Percentiles rank a stretch among this genome's conserved stretches.
phyloP scores from a whole-genome alignment of 768 basidiomycete genomes.

The Kwoniella dendrophila region DNA sequence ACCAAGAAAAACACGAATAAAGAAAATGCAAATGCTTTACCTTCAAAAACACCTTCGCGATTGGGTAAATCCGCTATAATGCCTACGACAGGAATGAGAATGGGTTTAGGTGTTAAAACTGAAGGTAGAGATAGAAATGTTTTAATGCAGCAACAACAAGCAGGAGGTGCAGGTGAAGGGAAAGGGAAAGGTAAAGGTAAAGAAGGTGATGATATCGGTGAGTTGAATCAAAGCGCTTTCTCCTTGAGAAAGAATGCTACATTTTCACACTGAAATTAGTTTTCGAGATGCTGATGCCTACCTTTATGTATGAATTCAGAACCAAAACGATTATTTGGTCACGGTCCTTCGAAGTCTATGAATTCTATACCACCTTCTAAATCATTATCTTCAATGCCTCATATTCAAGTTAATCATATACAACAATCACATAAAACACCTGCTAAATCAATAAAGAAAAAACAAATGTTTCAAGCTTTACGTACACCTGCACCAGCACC shows the following conservation, averaged over 20 bases:
- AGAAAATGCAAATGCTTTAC: constrained; percentile 42
- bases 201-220: constrained; percentile 48
- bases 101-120: constrained; percentile 38
- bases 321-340: constrained; percentile 45
- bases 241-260: no score
- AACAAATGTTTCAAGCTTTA: constrained; percentile 11
- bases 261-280: no score
- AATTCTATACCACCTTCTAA: constrained; percentile 39
- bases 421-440: constrained; percentile 22
- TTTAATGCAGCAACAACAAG: constrained; percentile 1
- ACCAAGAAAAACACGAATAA: constrained; percentile 40
- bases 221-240: constrained; percentile 20
- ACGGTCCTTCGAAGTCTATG: constrained; percentile 25
- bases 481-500: constrained; percentile 36
- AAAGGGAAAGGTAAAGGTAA: constrained; percentile 30
- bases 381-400: constrained; percentile 32
- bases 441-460: constrained; percentile 10
- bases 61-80: constrained; percentile 13
- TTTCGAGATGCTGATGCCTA: neutral
- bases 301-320: constrained; percentile 14
- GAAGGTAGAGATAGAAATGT: constrained; percentile 44
- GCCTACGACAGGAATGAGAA: constrained; percentile 16
- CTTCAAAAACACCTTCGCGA: constrained; percentile 45
- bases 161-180: constrained; percentile 3
- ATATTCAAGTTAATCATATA: constrained; percentile 17